phyloP scores from a whole-genome alignment of 2,329 filamentous ascomycete genomes.

The Fusarium ambrosium region DNA sequence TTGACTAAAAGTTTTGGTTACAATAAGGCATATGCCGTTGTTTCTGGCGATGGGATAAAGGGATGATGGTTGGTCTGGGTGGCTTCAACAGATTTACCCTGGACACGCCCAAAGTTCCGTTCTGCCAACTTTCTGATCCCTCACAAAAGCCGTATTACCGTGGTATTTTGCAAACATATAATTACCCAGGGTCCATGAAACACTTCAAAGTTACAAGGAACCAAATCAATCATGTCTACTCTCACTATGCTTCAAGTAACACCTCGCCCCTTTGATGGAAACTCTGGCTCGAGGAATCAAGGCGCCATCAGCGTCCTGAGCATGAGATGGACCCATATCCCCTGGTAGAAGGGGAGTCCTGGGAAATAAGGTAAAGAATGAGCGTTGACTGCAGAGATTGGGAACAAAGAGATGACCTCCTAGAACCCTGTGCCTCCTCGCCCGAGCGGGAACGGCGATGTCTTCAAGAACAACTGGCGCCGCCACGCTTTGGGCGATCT shows the following conservation, averaged over 20 bases:
- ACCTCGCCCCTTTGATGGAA: background rate
- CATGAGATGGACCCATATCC: background rate
- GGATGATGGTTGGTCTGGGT: background rate
- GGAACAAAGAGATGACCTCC: background rate
- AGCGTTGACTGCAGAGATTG: background rate
- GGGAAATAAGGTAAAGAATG: background rate
- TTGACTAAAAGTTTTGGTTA: rapidly evolving
- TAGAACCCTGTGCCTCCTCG: too few relatives aligned
- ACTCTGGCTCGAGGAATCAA: background rate
- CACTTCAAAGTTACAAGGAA: background rate
- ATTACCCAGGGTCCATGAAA: background rate
- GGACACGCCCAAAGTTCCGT: background rate
- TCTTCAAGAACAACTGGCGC: too few relatives aligned
- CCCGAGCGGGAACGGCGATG: too few relatives aligned
- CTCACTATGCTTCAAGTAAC: too few relatives aligned
- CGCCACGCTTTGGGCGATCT: too few relatives aligned
- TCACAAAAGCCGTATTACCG: background rate
- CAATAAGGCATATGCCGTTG: background rate
- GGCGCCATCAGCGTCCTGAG: background rate
- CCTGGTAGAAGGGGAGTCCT: background rate
- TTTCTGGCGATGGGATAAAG: background rate
- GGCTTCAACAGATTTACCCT: background rate
- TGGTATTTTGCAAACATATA: too few relatives aligned
- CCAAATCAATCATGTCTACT: background rate
- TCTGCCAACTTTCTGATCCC: background rate